These are phyloP conservation scores for Salix koriyanagi DNA, from an alignment of 345 rosid species.

Conservation along the genomic window DNA sequence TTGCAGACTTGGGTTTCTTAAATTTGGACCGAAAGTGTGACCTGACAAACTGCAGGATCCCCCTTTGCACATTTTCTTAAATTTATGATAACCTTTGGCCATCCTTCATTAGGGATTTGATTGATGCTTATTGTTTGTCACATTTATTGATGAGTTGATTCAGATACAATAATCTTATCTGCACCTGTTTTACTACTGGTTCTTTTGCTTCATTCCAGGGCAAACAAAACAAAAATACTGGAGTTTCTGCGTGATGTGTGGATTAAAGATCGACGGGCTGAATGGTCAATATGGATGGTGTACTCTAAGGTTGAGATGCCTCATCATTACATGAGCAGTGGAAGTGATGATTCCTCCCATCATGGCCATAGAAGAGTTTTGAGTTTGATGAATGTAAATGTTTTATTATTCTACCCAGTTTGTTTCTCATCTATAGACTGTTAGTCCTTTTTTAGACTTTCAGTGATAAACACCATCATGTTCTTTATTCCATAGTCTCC, in stretches of 20 bases:
- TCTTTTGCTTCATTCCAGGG: constrained; percentile 44
- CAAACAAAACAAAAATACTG: constrained; percentile 53
- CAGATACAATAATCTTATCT: neutral
- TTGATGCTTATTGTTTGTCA: neutral
- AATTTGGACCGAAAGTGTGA: neutral
- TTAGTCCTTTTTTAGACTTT: constrained; percentile 19
- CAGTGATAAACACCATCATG: neutral
- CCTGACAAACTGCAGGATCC: neutral
- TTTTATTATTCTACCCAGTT: constrained; percentile 5
- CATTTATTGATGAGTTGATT: neutral
- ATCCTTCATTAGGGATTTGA: neutral
- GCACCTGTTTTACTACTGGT: constrained; percentile 7
- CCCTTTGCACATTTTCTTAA: neutral
- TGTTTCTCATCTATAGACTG: neutral
- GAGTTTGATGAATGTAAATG: constrained; percentile 65
- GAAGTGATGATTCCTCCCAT: constrained; percentile 57
- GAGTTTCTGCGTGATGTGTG: constrained; percentile 64
- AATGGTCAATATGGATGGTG: constrained; percentile 99
- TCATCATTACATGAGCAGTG: constrained; percentile 73
- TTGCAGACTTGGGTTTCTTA: neutral
- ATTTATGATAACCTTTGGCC: neutral
- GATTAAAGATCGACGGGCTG: constrained; percentile 81
- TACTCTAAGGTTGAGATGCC: constrained; percentile 96
- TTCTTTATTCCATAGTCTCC: constrained; percentile 16
- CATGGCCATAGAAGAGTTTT: constrained; percentile 56